phyloP scores from a whole-genome alignment of 768 basidiomycete genomes.

The Pulveroboletus frians region DNA sequence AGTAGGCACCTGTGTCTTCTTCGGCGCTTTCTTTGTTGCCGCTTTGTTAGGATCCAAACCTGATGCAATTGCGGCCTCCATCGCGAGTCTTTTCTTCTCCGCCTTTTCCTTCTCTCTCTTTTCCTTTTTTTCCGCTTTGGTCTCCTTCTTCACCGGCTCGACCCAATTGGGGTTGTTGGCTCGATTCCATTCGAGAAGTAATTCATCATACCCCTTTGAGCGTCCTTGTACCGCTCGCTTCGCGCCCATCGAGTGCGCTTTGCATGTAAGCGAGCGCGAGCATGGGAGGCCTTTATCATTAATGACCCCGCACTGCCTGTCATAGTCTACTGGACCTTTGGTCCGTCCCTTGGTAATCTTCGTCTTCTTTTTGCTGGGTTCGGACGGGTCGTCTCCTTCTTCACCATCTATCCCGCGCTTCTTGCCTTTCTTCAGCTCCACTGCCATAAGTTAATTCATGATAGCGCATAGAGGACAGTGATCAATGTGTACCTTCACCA shows the following conservation, averaged over 20 bases:
- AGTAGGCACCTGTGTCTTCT: constrained; percentile 55
- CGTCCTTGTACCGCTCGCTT: constrained; percentile 90
- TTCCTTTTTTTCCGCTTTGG: constrained; percentile 84
- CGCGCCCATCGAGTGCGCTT: constrained; percentile 95
- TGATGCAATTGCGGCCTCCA: constrained; percentile 62
- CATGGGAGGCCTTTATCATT: constrained; percentile 93
- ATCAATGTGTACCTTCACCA: constrained; percentile 38
- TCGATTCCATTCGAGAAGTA: constrained; percentile 89
- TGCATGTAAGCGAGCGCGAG: constrained; percentile 93
- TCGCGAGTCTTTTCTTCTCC: constrained; percentile 72
- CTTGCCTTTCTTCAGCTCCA: constrained; percentile 52
- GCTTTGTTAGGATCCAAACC: constrained; percentile 47
- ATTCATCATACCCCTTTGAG: constrained; percentile 75
- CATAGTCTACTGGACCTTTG: constrained; percentile 85
- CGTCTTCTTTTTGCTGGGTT: constrained; percentile 75
- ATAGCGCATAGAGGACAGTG: not conserved
- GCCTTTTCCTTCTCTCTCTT: constrained; percentile 75
- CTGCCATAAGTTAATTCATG: constrained; percentile 8
- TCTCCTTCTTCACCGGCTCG: constrained; percentile 81
- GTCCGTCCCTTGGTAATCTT: constrained; percentile 75
- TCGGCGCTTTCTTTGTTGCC: constrained; percentile 54
- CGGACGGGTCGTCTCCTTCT: constrained; percentile 55
- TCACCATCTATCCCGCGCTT: constrained; percentile 81
- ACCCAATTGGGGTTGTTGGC: constrained; percentile 84
- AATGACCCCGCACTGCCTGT: constrained; percentile 94